Percentiles rank a stretch among this genome's conserved stretches.
Conservation (phyloP, 2,329 filamentous ascomycete species). For the Aspergillus fumigatus region DNA sequence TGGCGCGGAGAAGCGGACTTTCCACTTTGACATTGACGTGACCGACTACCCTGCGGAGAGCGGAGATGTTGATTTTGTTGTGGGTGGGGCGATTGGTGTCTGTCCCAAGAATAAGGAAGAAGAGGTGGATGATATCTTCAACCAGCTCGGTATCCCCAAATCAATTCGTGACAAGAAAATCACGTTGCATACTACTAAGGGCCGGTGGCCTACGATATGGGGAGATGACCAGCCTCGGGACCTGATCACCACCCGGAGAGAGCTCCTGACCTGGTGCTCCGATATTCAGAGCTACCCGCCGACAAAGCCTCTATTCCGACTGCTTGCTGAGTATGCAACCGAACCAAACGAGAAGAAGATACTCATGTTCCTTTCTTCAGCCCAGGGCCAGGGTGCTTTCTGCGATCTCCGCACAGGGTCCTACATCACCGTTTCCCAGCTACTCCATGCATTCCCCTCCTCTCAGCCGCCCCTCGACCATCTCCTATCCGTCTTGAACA, state of each 20-base stretch:
- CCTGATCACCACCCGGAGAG: slow-evolving; percentile 82
- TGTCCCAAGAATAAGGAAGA: slow-evolving; percentile 77
- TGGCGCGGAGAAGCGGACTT: slow-evolving; percentile 93
- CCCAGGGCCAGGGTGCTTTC: slow-evolving; percentile 86
- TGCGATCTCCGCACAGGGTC: slow-evolving; percentile 91
- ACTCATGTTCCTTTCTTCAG: slow-evolving; percentile 77
- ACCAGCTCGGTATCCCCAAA: slow-evolving; percentile 74
- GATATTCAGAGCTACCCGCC: slow-evolving; percentile 92
- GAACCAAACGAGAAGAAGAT: slow-evolving; percentile 84
- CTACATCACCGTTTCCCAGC: slow-evolving; percentile 77
- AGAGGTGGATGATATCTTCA: slow-evolving; percentile 77
- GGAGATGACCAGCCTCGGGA: slow-evolving; percentile 81
- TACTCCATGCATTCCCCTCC: slow-evolving; percentile 88
- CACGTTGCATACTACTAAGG: slow-evolving; percentile 69
- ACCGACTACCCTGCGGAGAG: slow-evolving; percentile 85
- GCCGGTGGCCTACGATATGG: slow-evolving; percentile 97
- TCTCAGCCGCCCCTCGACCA: slow-evolving; percentile 80
- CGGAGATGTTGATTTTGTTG: slow-evolving; percentile 83
- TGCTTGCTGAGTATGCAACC: slow-evolving; percentile 78
- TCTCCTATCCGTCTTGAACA: slow-evolving; percentile 73
- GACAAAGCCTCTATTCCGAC: slow-evolving; percentile 77
- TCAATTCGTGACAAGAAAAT: slow-evolving; percentile 81
- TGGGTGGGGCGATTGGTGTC: slow-evolving; percentile 91
- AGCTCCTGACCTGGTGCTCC: slow-evolving; percentile 91
- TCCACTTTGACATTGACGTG: slow-evolving; percentile 95